Evolutionary conservation across 1,284 basidiomycete genomes (phyloP).

Genomic region (Flammula alnicola): DNA sequence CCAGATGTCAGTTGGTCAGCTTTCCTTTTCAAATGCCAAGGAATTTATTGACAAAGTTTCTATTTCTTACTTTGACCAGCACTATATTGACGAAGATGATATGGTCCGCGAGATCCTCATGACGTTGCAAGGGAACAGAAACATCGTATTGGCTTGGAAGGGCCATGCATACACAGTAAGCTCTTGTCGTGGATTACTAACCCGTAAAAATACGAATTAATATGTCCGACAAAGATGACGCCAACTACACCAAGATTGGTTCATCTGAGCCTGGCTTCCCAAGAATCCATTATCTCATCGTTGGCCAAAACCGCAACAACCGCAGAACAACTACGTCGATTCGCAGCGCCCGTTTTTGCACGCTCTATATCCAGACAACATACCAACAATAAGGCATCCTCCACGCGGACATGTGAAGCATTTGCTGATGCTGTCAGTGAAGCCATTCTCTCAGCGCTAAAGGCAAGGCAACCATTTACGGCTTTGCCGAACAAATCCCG

Average conservation of each 20-base stretch:
- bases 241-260: slow-evolving; percentile 60
- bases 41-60: not conserved
- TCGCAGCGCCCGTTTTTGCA: slow-evolving; percentile 40
- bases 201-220: not conserved
- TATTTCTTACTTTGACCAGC: no score
- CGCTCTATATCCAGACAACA: slow-evolving; percentile 23
- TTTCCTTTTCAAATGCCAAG: not conserved
- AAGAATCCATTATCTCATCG: slow-evolving; percentile 62
- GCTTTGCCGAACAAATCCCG: no score
- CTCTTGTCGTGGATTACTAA: not conserved
- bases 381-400: slow-evolving; percentile 16
- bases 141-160: slow-evolving; percentile 57
- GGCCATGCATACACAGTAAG: slow-evolving; percentile 42
- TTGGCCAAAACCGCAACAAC: slow-evolving; percentile 63
- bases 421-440: slow-evolving; percentile 76
- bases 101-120: slow-evolving; percentile 76
- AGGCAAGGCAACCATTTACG: no score
- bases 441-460: no score
- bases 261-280: slow-evolving; percentile 66
- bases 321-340: slow-evolving; percentile 63
- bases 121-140: slow-evolving; percentile 70
- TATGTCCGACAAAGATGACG: slow-evolving; percentile 42
- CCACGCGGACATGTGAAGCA: slow-evolving; percentile 75
- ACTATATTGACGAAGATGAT: slow-evolving; percentile 72
- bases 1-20: slow-evolving; percentile 34